A percentile compares a stretch with the other conserved stretches of the same genome.
Evolutionary conservation across 768 basidiomycete genomes (phyloP).

Genomic region (Lactifluus echinatus): DNA sequence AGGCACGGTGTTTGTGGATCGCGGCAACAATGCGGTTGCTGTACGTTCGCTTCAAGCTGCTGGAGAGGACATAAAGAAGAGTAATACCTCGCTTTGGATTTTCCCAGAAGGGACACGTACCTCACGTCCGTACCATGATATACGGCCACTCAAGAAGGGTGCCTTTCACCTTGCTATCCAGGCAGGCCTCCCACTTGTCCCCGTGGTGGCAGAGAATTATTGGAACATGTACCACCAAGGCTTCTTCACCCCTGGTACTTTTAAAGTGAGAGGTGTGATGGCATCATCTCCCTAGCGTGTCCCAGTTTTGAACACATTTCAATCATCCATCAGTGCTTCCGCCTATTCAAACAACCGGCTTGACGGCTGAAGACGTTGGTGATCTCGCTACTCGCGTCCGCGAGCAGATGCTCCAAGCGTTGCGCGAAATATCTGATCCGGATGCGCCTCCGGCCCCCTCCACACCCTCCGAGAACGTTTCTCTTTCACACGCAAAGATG

Average conservation of each 20-base stretch:
- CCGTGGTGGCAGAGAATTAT: constrained; percentile 92
- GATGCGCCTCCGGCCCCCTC: constrained; percentile 28
- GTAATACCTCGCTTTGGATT: constrained; percentile 76
- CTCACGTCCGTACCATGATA: constrained; percentile 47
- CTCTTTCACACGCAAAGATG: not conserved
- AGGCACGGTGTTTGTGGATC: constrained; percentile 86
- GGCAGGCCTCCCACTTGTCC: constrained; percentile 83
- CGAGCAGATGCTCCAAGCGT: constrained; percentile 66
- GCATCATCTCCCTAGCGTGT: not conserved
- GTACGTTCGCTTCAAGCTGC: constrained; percentile 69
- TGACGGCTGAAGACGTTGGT: constrained; percentile 62
- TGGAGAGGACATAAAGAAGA: constrained; percentile 65
- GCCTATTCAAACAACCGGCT: constrained; percentile 66
- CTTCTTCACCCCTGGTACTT: constrained; percentile 62
- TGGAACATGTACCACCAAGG: constrained; percentile 76
- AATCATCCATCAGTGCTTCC: constrained; percentile 62
- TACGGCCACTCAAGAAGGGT: constrained; percentile 94
- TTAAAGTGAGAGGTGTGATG: constrained; percentile 72
- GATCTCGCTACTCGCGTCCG: constrained; percentile 59
- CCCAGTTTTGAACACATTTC: constrained; percentile 5
- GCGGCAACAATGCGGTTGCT: constrained; percentile 70
- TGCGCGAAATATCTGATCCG: constrained; percentile 68
- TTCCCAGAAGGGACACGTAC: constrained; percentile 96
- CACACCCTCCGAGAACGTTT: not conserved
- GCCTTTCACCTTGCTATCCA: constrained; percentile 95